Base-by-base conservation (phyloP, 2,329 filamentous ascomycete species). In the Penicillium sp. region DNA sequence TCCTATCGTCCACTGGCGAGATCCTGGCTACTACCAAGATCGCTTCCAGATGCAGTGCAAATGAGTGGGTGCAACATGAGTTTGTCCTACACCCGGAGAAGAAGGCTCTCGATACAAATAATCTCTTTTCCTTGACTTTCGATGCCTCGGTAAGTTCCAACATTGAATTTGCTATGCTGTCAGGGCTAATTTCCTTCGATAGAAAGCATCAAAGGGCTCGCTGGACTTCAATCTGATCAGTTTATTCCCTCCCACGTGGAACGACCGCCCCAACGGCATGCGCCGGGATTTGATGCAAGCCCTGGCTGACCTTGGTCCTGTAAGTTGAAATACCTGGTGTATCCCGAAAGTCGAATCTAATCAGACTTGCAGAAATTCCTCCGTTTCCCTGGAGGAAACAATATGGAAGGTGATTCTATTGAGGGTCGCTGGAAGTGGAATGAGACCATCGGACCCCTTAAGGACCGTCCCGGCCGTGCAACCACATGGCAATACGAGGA, bases 191-290 rank as follows among this genome's bases (percentile, higher is more conserved):
- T 33, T 1, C 6, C 11, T 27, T 22, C 19, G 19, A 2, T 31
- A 65, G 63, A 65, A 70, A 51, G 65, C 70, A 16, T 63, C 66
- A 6, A 66, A 64, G 5, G 68, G 68, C 28, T 70, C 70, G 1
- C 64, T 77, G 8, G 72, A 78, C 57, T 79, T 81, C 64, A 75
- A 76, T 50, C 62, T 80, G 14, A 75, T 80, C 52, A 76, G 73
- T 41, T 61, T 80, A 31, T 80, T 80, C 63, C 76, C 76, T 2
- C 77, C 77, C 4, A 80, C 78, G 0, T 80, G 76, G 71, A 79
- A 79, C 43, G 60, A 73, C 52, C 69, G 77, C 14, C 70, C 72
- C 44, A 80, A 80, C 57, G 78, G 78, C 14, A 62, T 79, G 35
- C 69, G 77, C 8, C 64, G 72, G 30, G 77, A 80, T 48, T 65